phyloP scores from a whole-genome alignment of 2,329 filamentous ascomycete species.

The Fusarium virguliforme region DNA sequence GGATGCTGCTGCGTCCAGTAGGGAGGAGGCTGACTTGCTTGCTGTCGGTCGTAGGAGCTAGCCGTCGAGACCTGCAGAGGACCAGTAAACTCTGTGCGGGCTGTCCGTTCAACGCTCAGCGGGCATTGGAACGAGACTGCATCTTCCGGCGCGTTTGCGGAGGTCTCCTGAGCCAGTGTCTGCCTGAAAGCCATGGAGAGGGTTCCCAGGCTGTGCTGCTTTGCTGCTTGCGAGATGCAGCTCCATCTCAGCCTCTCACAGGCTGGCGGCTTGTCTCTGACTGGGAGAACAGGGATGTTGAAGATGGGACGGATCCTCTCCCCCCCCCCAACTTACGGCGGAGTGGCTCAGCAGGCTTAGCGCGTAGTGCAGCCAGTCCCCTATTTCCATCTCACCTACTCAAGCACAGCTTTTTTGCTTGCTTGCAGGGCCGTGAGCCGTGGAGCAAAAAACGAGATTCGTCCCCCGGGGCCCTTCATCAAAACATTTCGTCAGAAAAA shows the following conservation, averaged over 20 bases:
- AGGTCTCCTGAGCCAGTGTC: neutral
- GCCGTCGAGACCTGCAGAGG: slow-evolving; percentile 24
- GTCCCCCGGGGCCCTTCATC: slow-evolving; percentile 48
- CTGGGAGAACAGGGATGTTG: slow-evolving; percentile 38
- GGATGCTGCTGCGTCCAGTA: slow-evolving; percentile 8
- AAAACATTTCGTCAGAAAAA: slow-evolving; percentile 50
- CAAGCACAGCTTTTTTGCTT: slow-evolving; percentile 31
- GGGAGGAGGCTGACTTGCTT: slow-evolving; percentile 18
- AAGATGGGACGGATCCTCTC: slow-evolving; percentile 47
- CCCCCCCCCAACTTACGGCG: slow-evolving; percentile 49
- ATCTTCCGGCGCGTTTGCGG: slow-evolving; percentile 6
- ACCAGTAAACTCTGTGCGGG: slow-evolving; percentile 36
- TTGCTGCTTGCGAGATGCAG: slow-evolving; percentile 21
- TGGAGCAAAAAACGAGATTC: slow-evolving; percentile 50
- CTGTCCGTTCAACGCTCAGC: slow-evolving; percentile 35
- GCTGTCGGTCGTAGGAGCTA: neutral
- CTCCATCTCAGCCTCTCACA: slow-evolving; percentile 33
- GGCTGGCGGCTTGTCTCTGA: slow-evolving; percentile 31
- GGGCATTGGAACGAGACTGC: slow-evolving; percentile 14
- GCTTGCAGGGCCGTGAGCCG: slow-evolving; percentile 44
- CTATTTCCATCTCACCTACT: slow-evolving; percentile 46
- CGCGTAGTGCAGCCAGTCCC: slow-evolving; percentile 49
- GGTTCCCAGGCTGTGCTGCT: slow-evolving; percentile 15
- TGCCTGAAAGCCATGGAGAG: neutral
- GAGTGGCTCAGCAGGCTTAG: slow-evolving; percentile 54